Conservation (phyloP, 2,329 filamentous ascomycete species). For the Scytalidium sp. region DNA sequence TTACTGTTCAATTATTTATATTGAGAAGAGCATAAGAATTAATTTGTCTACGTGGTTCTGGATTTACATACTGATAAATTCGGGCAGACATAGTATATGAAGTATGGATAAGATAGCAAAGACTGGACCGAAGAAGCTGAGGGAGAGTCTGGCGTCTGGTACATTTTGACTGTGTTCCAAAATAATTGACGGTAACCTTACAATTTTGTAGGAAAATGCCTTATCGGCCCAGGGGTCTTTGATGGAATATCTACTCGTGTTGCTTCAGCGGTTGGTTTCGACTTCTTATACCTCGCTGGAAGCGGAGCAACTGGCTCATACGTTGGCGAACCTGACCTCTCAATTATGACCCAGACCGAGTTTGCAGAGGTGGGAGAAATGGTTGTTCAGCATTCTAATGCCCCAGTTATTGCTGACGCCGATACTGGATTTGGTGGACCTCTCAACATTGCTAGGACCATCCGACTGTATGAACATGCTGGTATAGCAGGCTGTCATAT, state of each 20-base stretch:
- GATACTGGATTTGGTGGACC: constrained; percentile 52
- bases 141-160: neutral
- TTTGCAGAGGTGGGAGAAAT: constrained; percentile 59
- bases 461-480: constrained; percentile 46
- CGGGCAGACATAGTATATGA: too few relatives aligned
- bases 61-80: too few relatives aligned
- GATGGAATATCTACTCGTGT: constrained; percentile 64
- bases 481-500: constrained; percentile 60
- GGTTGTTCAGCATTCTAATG: constrained; percentile 31
- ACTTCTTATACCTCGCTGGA: constrained; percentile 63
- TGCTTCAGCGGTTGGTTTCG: constrained; percentile 58
- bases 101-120: neutral
- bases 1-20: too few relatives aligned
- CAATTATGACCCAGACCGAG: constrained; percentile 59
- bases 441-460: constrained; percentile 50
- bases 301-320: constrained; percentile 29
- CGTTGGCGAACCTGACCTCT: constrained; percentile 57
- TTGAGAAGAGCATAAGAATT: too few relatives aligned
- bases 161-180: neutral
- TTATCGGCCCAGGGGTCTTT: constrained; percentile 63
- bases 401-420: constrained; percentile 47
- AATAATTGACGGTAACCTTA: neutral
- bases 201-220: neutral
- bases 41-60: too few relatives aligned
- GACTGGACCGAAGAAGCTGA: neutral